These are phyloP conservation scores for Centella asiatica DNA, from an alignment of 129 eudicot species.

Conservation along the genomic window DNA sequence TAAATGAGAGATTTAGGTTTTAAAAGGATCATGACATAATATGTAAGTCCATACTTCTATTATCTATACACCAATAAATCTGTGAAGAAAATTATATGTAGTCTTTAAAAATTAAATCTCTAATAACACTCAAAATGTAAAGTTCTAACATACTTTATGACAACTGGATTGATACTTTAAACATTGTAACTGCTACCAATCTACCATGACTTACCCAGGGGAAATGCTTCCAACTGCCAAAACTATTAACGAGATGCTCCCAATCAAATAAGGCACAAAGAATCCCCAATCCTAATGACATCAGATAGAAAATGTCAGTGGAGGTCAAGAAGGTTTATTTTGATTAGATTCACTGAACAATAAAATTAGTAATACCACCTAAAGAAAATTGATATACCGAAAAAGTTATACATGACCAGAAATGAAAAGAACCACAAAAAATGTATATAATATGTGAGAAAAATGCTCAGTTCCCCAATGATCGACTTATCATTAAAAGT, in stretches of 20 bases:
- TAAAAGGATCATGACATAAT: neutral
- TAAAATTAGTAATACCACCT: neutral
- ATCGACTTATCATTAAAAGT: too few relatives aligned
- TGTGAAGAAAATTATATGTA: neutral
- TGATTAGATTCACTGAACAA: neutral
- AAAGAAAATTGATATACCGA: neutral
- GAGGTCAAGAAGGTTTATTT: constrained; percentile 1
- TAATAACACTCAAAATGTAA: neutral
- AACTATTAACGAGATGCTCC: constrained; percentile 92
- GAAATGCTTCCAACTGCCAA: constrained; percentile 88
- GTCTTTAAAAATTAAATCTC: neutral
- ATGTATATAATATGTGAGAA: too few relatives aligned
- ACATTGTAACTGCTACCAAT: neutral
- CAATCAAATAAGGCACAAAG: constrained; percentile 89
- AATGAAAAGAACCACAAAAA: too few relatives aligned
- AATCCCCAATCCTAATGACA: constrained; percentile 91
- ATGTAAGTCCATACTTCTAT: neutral
- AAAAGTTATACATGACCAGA: too few relatives aligned
- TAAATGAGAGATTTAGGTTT: constrained; percentile 14
- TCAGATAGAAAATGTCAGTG: neutral
- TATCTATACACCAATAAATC: constrained; percentile 6
- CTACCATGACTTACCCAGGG: constrained; percentile 66
- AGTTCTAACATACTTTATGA: neutral
- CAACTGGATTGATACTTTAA: constrained; percentile 7
- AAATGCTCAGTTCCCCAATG: too few relatives aligned